phyloP scores from a whole-genome alignment of 352 stramenopile genomes.

The Thalassiosira hispida region DNA sequence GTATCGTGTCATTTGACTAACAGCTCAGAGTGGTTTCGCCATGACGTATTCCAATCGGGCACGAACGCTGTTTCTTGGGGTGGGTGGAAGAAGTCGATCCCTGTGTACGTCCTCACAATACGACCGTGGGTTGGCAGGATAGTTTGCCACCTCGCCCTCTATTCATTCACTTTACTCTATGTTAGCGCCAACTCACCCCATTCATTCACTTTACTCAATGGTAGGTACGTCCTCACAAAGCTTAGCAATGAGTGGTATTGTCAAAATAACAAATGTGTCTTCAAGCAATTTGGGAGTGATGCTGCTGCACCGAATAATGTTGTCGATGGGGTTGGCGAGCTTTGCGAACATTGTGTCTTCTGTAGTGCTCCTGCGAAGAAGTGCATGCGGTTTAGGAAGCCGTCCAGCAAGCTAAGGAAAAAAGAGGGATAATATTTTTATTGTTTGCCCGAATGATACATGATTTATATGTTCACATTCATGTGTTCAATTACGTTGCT shows the following conservation, averaged over 20 bases:
- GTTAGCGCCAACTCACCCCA: no score
- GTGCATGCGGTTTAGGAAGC: neutral
- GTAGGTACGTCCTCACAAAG: neutral
- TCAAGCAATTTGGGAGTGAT: neutral
- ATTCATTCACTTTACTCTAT: no score
- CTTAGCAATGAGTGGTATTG: constrained; percentile 9
- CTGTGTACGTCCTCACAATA: neutral
- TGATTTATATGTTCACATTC: no score
- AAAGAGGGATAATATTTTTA: neutral
- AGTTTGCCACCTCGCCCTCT: no score
- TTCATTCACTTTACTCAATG: neutral
- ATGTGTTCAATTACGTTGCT: no score
- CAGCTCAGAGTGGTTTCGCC: constrained; percentile 24
- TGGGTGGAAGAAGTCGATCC: constrained; percentile 16
- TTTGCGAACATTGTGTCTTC: constrained; percentile 1
- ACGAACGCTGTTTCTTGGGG: constrained; percentile 20
- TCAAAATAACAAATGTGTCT: constrained; percentile 5
- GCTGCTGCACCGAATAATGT: neutral
- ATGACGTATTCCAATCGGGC: constrained; percentile 28
- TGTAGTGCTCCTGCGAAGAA: neutral
- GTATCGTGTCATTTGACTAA: constrained; percentile 22
- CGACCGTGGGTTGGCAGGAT: neutral
- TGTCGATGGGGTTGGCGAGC: constrained; percentile 9
- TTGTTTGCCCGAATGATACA: no score
- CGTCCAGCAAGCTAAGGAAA: neutral